Evolutionary conservation across 305 asterid genomes (phyloP).

Genomic region (Striga hermonthica): DNA sequence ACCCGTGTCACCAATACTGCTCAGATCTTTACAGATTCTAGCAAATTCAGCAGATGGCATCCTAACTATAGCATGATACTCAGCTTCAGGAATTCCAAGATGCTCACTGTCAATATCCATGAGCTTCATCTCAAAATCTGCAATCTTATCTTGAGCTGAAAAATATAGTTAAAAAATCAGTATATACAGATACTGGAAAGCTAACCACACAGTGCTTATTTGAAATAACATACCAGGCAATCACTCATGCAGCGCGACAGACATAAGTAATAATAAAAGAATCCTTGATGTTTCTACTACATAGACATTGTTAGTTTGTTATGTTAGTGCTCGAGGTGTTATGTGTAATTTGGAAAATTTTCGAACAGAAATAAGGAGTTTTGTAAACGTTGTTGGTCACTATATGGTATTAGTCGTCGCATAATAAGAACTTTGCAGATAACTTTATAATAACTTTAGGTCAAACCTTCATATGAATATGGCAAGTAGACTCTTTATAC

Average conservation of each 20-base stretch:
- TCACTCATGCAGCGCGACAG: background rate
- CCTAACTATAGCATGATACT: slow-evolving; percentile 84
- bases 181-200: background rate
- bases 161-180: too few relatives aligned
- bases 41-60: slow-evolving; percentile 94
- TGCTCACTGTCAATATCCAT: slow-evolving; percentile 95
- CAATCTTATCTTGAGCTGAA: slow-evolving; percentile 86
- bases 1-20: slow-evolving; percentile 96
- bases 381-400: too few relatives aligned
- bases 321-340: too few relatives aligned
- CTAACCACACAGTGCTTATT: background rate
- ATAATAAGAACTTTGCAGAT: too few relatives aligned
- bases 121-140: slow-evolving; percentile 91
- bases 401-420: too few relatives aligned
- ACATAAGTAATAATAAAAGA: too few relatives aligned
- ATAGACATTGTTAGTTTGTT: too few relatives aligned
- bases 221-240: background rate
- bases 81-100: slow-evolving; percentile 88
- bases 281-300: too few relatives aligned
- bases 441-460: background rate
- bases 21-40: slow-evolving; percentile 82
- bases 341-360: too few relatives aligned
- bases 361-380: too few relatives aligned
- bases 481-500: background rate
- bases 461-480: background rate